Base-by-base conservation (phyloP, 306 rosid genomes). In the Quercus agrifolia region DNA sequence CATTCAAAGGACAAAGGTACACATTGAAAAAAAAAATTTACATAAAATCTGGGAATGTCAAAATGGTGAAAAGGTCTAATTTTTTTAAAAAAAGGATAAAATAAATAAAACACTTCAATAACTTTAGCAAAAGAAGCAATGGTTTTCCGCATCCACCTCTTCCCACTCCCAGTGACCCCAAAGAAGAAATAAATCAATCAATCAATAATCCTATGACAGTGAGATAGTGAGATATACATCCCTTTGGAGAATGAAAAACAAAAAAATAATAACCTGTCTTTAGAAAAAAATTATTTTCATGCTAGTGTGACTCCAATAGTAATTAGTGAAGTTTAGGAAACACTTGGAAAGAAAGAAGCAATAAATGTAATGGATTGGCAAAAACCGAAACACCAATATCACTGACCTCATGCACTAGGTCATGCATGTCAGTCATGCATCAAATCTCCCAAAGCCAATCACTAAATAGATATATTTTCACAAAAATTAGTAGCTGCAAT, bases 391-490 rank as follows among this genome's bases (percentile, higher is more conserved):
- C 44, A 21, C 13, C 19, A 61, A 62, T 27, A 27, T 27, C 28
- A 62, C 35, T 2, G 38, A 27, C 69, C 69, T 25, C 38, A 27
- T 62, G 33, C 70, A 64, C 12, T 64, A 64, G 41, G 46, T 64
- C 70, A 59, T 59, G 67, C 46, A 64, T 30, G 70, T 64, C 70
- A 64, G 17, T 64, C 70, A 64, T 64, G 31, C 44, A 30, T 64
- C 44, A 64, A 30, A 31, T 27, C 41, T 30, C 10, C 46, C 52
- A 33, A 54, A 76, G 75, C 49, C 30, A 61, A 74, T 63, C 46
- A 77, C 23, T 38, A 56, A 30, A 64, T 62, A 78, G 71, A 68
- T 57, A 27, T 55, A 18, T 33, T 64, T 9, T 72, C 46, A 54
- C 18, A 15, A 27, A 73, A 17, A 72, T 14, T 2, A 73, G 25